phyloP scores from a whole-genome alignment of 2,329 filamentous ascomycete genomes.

The Macroventuria anomochaeta region DNA sequence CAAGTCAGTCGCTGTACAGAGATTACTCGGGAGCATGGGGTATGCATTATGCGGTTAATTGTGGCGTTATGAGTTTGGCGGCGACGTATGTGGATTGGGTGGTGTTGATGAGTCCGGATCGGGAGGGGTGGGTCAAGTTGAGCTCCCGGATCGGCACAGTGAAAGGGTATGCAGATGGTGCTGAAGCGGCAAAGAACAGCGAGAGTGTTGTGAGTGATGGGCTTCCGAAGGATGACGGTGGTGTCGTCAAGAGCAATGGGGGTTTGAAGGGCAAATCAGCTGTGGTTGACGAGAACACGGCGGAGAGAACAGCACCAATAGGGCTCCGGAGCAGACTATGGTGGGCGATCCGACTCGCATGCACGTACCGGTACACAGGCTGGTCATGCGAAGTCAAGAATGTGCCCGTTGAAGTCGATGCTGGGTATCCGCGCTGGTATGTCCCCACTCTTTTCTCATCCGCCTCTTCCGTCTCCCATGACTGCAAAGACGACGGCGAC shows the following conservation, averaged over 20 bases:
- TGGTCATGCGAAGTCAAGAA: constrained; percentile 41
- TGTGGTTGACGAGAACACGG: background rate
- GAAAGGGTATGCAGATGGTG: background rate
- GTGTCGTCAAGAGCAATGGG: background rate
- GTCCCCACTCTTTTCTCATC: background rate
- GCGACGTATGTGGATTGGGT: constrained; percentile 32
- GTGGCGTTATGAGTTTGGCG: constrained; percentile 4
- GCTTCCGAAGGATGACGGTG: background rate
- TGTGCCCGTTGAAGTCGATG: constrained; percentile 26
- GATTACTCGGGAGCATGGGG: constrained; percentile 23
- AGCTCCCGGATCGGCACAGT: background rate
- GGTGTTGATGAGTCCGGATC: constrained; percentile 30
- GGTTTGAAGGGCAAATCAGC: background rate
- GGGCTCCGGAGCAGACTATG: constrained; percentile 24
- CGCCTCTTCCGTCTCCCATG: background rate
- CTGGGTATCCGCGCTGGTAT: constrained; percentile 31
- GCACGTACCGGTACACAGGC: constrained; percentile 30
- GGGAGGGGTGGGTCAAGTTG: constrained; percentile 33
- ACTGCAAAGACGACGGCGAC: background rate
- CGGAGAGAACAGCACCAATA: background rate
- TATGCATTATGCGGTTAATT: constrained; percentile 22
- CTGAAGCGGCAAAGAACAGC: background rate
- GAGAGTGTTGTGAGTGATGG: background rate
- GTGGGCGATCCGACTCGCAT: constrained; percentile 28
- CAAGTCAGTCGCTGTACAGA: constrained; percentile 26